These are phyloP conservation scores for Colletotrichum sp. DNA, from an alignment of 2,329 filamentous ascomycete species.

Conservation along the genomic window DNA sequence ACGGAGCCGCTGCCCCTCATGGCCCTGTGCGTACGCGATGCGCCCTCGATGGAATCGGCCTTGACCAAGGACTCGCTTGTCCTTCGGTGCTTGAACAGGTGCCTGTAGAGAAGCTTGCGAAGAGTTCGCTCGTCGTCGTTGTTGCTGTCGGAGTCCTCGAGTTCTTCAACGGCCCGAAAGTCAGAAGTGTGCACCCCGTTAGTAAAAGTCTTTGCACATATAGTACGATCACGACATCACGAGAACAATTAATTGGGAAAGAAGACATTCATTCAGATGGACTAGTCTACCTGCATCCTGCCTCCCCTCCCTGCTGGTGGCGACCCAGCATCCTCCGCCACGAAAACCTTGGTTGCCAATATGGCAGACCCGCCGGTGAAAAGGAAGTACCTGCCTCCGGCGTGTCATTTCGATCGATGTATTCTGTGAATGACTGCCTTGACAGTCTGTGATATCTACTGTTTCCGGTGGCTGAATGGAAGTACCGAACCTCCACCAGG, in stretches of 20 bases:
- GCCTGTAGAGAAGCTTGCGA: background rate
- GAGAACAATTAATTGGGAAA: background rate
- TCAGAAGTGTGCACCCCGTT: background rate
- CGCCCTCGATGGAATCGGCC: too few species aligned
- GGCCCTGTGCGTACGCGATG: too few species aligned
- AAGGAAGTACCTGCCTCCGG: background rate
- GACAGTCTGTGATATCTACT: background rate
- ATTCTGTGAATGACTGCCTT: background rate
- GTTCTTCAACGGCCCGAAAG: accelerated
- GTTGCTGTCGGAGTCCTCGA: background rate
- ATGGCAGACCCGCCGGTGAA: background rate
- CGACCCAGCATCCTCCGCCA: background rate
- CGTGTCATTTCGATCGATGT: background rate
- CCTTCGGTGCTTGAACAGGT: too few species aligned
- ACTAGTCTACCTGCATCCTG: background rate
- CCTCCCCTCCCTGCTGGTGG: background rate
- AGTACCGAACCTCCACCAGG: accelerated
- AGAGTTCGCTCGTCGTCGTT: background rate
- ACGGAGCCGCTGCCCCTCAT: too few species aligned
- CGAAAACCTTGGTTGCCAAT: background rate
- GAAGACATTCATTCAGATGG: background rate
- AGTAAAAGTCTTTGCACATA: accelerated
- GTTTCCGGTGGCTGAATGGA: too few species aligned
- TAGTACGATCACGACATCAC: background rate
- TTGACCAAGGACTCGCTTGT: too few species aligned